Evolutionary conservation across 495 filamentous ascomycete species (phyloP).

Genomic region (Sphaerosporella brunnea): DNA sequence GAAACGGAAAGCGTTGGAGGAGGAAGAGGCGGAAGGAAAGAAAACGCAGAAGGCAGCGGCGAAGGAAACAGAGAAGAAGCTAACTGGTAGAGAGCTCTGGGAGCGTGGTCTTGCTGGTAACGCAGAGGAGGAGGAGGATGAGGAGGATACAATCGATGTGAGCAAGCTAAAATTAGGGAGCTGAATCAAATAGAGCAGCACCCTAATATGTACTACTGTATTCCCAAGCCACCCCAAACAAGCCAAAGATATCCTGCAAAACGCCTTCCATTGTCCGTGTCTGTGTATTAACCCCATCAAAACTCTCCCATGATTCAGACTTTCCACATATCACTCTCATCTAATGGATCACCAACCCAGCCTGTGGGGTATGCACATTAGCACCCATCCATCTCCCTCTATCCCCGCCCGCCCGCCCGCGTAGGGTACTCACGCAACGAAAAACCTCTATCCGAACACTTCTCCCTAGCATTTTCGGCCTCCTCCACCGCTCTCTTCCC

Average conservation of each 20-base stretch:
- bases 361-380: constrained; percentile 6
- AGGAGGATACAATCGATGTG: constrained; percentile 19
- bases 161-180: constrained; percentile 21
- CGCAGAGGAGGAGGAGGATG: constrained; percentile 16
- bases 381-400: constrained; percentile 2
- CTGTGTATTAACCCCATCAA: too few species aligned
- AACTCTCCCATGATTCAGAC: too few species aligned
- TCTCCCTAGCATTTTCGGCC: constrained; percentile 19
- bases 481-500: constrained; percentile 20
- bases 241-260: constrained; percentile 9
- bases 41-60: constrained; percentile 23
- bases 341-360: constrained; percentile 23
- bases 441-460: constrained; percentile 19
- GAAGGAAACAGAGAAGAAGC: constrained; percentile 28
- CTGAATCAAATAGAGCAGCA: too few species aligned
- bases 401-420: background rate
- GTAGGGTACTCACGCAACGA: constrained; percentile 12
- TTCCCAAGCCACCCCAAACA: constrained; percentile 2
- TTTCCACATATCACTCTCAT: constrained; percentile 23
- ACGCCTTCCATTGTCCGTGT: background rate
- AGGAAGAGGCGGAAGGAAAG: constrained; percentile 15
- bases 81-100: constrained; percentile 25
- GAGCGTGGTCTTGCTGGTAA: constrained; percentile 23
- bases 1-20: constrained; percentile 13
- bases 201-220: too few species aligned